phyloP scores from a whole-genome alignment of 2,329 filamentous ascomycete species.

The Arthrinium puccinioides region DNA sequence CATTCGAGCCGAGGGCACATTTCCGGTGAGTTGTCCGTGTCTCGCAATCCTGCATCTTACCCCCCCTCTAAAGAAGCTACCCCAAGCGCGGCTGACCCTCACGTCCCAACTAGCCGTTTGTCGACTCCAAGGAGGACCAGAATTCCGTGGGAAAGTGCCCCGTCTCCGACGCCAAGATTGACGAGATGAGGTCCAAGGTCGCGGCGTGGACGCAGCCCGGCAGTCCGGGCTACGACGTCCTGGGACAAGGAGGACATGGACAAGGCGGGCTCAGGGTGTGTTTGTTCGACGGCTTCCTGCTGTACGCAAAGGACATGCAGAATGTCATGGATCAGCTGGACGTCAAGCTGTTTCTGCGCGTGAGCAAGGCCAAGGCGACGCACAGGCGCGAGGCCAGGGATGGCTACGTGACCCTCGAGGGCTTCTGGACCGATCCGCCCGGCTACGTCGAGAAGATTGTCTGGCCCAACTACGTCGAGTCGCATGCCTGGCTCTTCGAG shows the following conservation, averaged over 20 bases:
- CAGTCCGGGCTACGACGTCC: conserved; percentile 32
- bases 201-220: conserved; percentile 35
- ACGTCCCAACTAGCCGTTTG: conserved; percentile 33
- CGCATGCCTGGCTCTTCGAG: conserved; percentile 76
- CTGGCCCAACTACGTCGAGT: conserved; percentile 86
- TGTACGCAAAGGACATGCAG: conserved; percentile 56
- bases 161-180: conserved; percentile 39
- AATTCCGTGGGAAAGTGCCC: conserved; percentile 53
- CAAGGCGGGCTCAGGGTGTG: conserved; percentile 43
- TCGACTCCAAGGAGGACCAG: conserved; percentile 54
- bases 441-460: conserved; percentile 92
- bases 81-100: conserved; percentile 5
- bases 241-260: conserved; percentile 10
- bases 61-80: conserved; percentile 18
- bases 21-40: conserved; percentile 39
- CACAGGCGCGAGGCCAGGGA: conserved; percentile 58
- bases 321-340: conserved; percentile 58
- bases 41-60: conserved; percentile 14
- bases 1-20: conserved; percentile 60
- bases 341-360: conserved; percentile 70
- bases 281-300: conserved; percentile 81
- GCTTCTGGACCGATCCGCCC: conserved; percentile 92
- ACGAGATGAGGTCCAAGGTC: conserved; percentile 38
- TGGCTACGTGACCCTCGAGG: conserved; percentile 76
- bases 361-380: conserved; percentile 57